Evolutionary conservation across 345 rosid genomes (phyloP).

Genomic region (Corymbia maculata): DNA sequence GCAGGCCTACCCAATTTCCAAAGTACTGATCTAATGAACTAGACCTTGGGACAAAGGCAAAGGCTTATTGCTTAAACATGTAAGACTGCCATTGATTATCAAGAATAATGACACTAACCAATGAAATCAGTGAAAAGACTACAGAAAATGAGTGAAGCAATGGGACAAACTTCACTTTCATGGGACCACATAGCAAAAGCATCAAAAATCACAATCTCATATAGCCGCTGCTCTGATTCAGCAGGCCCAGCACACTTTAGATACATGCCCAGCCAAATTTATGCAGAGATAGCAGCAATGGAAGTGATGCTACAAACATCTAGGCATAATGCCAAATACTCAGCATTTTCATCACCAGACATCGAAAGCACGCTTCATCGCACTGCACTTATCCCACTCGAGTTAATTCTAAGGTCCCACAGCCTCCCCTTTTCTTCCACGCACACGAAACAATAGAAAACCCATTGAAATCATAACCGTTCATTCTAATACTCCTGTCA

Average conservation of each 20-base stretch:
- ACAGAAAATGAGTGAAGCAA: background rate
- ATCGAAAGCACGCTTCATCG: background rate
- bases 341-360: background rate
- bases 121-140: background rate
- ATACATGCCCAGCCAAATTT: background rate
- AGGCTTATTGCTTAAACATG: background rate
- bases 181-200: conserved; percentile 13
- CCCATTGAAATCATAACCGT: background rate
- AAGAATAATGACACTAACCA: background rate
- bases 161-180: background rate
- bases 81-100: background rate
- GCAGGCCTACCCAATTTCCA: background rate
- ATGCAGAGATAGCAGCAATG: background rate
- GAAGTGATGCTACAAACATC: background rate
- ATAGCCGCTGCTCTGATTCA: background rate
- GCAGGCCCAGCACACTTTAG: background rate
- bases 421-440: background rate
- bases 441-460: background rate
- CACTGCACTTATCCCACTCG: background rate
- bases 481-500: background rate
- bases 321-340: background rate
- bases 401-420: background rate
- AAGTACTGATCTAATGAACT: background rate
- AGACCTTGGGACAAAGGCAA: background rate
- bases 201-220: background rate